Conservation (phyloP, 225 moss, liverwort and hornwort genomes). For the Polytrichum commune region DNA sequence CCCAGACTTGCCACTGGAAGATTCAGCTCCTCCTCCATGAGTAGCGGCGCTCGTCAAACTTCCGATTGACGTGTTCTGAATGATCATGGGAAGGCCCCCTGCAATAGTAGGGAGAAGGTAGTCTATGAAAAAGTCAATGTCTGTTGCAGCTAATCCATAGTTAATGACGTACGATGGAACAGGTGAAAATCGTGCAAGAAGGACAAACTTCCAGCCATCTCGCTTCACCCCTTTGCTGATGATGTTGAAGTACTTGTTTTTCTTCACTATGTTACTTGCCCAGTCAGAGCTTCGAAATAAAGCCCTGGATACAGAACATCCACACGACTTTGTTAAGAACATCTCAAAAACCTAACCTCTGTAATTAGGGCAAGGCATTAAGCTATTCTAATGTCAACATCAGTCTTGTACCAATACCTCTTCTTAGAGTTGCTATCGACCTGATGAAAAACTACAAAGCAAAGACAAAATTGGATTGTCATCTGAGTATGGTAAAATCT, state of each 20-base stretch:
- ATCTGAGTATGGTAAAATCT: too few relatives aligned
- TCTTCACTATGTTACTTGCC: constrained; percentile 62
- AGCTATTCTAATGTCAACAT: too few relatives aligned
- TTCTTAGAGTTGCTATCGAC: too few relatives aligned
- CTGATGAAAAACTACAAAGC: too few relatives aligned
- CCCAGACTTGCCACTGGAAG: constrained; percentile 27
- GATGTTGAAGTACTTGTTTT: constrained; percentile 76
- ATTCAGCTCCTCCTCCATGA: constrained; percentile 45
- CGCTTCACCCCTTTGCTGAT: constrained; percentile 79
- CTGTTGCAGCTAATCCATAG: constrained; percentile 92
- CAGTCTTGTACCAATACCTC: too few relatives aligned
- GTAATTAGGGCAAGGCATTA: too few relatives aligned
- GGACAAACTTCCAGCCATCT: constrained; percentile 98
- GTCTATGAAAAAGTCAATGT: constrained; percentile 73
- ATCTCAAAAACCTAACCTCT: too few relatives aligned
- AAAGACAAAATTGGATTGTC: too few relatives aligned
- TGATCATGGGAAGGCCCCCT: constrained; percentile 92
- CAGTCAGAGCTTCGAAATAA: constrained; percentile 70
- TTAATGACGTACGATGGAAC: constrained; percentile 95
- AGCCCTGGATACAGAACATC: constrained; percentile 39
- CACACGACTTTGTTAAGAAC: too few relatives aligned
- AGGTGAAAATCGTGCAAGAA: constrained; percentile 92
- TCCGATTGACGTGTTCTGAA: constrained; percentile 90
- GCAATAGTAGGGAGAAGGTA: constrained; percentile 88
- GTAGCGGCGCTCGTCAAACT: constrained; percentile 84